Evolutionary conservation across 495 filamentous ascomycete genomes (phyloP).

Genomic region (Acidiella bohemica): DNA sequence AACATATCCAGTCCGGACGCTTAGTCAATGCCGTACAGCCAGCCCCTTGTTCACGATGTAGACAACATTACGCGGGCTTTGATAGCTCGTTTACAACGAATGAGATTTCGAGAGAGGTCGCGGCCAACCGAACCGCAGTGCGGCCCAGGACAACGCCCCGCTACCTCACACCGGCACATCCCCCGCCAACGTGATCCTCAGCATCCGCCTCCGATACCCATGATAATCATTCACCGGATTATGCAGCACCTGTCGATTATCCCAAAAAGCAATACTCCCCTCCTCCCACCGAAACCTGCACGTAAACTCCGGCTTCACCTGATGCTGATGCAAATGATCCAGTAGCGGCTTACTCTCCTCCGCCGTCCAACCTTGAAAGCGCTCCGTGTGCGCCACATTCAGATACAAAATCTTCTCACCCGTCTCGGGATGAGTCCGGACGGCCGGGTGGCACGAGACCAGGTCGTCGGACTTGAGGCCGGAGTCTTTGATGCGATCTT

Average conservation of each 20-base stretch:
- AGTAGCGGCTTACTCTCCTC: slow-evolving; percentile 10
- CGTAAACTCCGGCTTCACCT: slow-evolving; percentile 17
- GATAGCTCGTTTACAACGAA: no score
- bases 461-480: slow-evolving; percentile 19
- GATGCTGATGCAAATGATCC: slow-evolving; percentile 5
- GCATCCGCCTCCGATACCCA: slow-evolving; percentile 8
- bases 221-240: slow-evolving; percentile 16
- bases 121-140: no score
- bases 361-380: slow-evolving; percentile 14
- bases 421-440: slow-evolving; percentile 39
- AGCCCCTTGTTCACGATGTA: no score
- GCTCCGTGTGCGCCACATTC: slow-evolving; percentile 13
- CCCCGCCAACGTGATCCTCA: slow-evolving; percentile 10
- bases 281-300: slow-evolving; percentile 26
- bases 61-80: no score
- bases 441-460: slow-evolving; percentile 25
- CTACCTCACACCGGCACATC: slow-evolving; percentile 10
- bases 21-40: no score
- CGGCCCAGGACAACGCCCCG: no score
- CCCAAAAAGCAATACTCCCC: slow-evolving; percentile 26
- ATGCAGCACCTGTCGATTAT: slow-evolving; percentile 5
- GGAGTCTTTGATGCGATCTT: slow-evolving; percentile 15
- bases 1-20: no score
- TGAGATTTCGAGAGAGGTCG: no score
- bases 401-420: slow-evolving; percentile 32